Evolutionary conservation across 441 rosid genomes (phyloP).

Genomic region (Gossypium davidsonii): DNA sequence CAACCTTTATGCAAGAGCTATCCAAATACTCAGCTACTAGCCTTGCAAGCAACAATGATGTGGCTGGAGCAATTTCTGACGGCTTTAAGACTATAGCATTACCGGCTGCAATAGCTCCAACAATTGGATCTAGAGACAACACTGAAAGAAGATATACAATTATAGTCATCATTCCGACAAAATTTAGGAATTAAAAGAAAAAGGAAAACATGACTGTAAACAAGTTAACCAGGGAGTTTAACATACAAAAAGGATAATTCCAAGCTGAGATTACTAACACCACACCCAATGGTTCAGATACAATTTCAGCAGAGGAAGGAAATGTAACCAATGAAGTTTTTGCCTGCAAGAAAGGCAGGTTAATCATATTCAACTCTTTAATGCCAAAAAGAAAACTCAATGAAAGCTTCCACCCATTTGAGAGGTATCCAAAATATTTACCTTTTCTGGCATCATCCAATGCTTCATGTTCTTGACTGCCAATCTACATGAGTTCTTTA

Average conservation of each 20-base stretch:
- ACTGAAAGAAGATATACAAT: conserved; percentile 30
- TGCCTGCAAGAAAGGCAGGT: conserved; percentile 32
- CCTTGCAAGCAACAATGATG: conserved; percentile 51
- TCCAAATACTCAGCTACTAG: conserved; percentile 52
- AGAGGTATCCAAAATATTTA: neutral
- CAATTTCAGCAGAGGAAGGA: conserved; percentile 70
- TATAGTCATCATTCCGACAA: neutral
- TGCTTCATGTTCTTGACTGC: conserved; percentile 49
- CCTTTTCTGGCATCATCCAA: conserved; percentile 73
- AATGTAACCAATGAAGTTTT: conserved; percentile 53
- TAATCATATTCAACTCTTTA: conserved; percentile 10
- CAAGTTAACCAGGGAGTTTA: neutral
- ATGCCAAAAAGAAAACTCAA: neutral
- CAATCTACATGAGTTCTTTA: conserved; percentile 41
- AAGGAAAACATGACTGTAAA: neutral
- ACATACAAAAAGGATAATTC: conserved; percentile 67
- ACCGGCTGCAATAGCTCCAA: conserved; percentile 82
- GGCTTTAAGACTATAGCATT: conserved; percentile 68
- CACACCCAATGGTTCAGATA: conserved; percentile 70
- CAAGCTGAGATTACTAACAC: conserved; percentile 69
- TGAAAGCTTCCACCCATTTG: conserved; percentile 9
- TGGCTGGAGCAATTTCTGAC: conserved; percentile 64
- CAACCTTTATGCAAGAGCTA: conserved; percentile 46
- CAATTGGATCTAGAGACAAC: conserved; percentile 63
- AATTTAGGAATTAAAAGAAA: neutral